Conservation (phyloP, 139 green algal genomes). For the Picocystis salinarum region DNA sequence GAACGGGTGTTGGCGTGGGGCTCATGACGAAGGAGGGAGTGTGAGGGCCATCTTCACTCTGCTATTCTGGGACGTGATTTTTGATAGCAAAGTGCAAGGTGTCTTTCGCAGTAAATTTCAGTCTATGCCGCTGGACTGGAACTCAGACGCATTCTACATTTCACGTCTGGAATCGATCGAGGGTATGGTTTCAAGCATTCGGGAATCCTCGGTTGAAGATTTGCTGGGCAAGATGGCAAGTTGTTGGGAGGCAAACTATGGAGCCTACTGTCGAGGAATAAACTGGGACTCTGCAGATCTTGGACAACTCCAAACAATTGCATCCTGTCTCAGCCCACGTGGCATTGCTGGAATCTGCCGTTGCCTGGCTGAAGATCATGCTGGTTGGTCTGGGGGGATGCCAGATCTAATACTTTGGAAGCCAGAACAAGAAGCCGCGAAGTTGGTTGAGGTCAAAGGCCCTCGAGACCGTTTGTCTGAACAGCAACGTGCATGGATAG, state of each 20-base stretch:
- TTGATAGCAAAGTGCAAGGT: constrained; percentile 24
- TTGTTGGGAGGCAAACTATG: constrained; percentile 26
- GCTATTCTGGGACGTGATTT: constrained; percentile 52
- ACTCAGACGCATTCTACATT: constrained; percentile 47
- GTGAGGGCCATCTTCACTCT: constrained; percentile 61
- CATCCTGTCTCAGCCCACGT: constrained; percentile 39
- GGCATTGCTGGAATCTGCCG: constrained; percentile 46
- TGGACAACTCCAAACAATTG: constrained; percentile 46
- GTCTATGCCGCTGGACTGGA: constrained; percentile 53
- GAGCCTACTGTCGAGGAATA: constrained; percentile 31
- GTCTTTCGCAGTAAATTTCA: constrained; percentile 47
- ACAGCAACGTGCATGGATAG: constrained; percentile 56
- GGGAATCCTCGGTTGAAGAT: no score
- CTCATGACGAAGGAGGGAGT: constrained; percentile 54
- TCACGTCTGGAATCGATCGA: constrained; percentile 27
- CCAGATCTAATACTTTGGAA: constrained; percentile 75
- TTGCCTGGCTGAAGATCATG: constrained; percentile 52
- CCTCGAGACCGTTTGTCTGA: constrained; percentile 54
- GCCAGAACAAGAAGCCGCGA: constrained; percentile 9
- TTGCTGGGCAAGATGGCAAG: constrained; percentile 13
- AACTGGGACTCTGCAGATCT: constrained; percentile 37
- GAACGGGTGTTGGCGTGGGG: constrained; percentile 42
- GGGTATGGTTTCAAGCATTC: constrained; percentile 2
- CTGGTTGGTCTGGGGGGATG: constrained; percentile 43
- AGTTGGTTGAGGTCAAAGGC: constrained; percentile 44